These are phyloP conservation scores for Warburgia ugandensis DNA, from an alignment of 164 flowering plant genomes.

Conservation along the genomic window DNA sequence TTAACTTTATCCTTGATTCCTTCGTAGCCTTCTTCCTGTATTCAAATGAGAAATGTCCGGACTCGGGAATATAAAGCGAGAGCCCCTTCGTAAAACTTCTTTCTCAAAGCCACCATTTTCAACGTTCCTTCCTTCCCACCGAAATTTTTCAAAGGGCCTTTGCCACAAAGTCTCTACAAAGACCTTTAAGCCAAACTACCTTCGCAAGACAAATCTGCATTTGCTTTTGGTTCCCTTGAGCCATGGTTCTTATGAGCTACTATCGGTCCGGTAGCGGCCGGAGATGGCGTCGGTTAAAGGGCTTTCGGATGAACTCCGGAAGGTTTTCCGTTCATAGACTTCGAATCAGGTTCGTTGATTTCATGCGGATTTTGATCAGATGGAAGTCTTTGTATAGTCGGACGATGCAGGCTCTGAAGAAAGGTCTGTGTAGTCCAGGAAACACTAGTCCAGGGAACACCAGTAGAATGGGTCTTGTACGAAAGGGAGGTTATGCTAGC, in stretches of 20 bases:
- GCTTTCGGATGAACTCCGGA: constrained; percentile 26
- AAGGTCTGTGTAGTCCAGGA: constrained; percentile 2
- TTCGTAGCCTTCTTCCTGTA: neutral
- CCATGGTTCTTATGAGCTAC: constrained; percentile 10
- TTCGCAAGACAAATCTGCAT: no score
- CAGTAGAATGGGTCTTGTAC: constrained; percentile 7
- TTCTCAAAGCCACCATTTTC: constrained; percentile 3
- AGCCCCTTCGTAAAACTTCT: neutral
- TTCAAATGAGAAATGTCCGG: neutral
- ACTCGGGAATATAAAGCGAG: neutral
- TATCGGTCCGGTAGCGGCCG: constrained; percentile 4
- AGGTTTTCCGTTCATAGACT: constrained; percentile 34
- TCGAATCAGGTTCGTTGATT: constrained; percentile 23
- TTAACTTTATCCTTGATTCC: constrained; percentile 1
- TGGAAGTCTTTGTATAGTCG: constrained; percentile 27
- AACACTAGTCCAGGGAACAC: constrained; percentile 1
- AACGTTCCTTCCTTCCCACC: constrained; percentile 6
- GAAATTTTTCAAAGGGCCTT: neutral
- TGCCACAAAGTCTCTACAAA: neutral
- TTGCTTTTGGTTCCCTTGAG: no score
- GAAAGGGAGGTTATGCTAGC: neutral
- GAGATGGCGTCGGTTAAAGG: constrained; percentile 13
- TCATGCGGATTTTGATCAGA: constrained; percentile 26
- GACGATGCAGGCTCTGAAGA: constrained; percentile 21
- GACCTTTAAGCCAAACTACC: constrained; percentile 1